Conservation (phyloP, 345 rosid genomes). For the Ailanthus altissimus region DNA sequence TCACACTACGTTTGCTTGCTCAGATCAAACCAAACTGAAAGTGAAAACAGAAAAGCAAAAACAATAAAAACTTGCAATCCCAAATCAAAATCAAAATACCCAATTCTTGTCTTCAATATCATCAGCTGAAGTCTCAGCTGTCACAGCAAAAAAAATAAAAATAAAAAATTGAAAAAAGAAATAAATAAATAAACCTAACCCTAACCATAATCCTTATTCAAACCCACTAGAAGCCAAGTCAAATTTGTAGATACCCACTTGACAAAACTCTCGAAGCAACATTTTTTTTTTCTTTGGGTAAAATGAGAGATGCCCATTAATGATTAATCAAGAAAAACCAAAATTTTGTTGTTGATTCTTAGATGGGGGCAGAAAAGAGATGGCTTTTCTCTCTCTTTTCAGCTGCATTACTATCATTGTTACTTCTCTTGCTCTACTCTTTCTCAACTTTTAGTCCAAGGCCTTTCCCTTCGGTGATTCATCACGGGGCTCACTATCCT, state of each 20-base stretch:
- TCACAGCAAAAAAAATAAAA: too few species aligned
- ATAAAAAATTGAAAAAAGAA: too few species aligned
- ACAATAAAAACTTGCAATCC: background rate
- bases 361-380: conserved; percentile 94
- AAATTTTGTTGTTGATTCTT: background rate
- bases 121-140: conserved; percentile 3
- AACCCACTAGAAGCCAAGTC: background rate
- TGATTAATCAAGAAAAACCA: conserved; percentile 39
- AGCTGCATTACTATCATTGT: conserved; percentile 63
- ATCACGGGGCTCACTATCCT: conserved; percentile 78
- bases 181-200: conserved; percentile 29
- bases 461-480: conserved; percentile 65
- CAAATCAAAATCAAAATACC: background rate
- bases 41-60: too few species aligned
- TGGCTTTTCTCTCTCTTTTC: conserved; percentile 90
- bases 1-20: background rate
- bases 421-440: conserved; percentile 73
- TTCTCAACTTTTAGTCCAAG: conserved; percentile 70
- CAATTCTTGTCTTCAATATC: background rate
- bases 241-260: background rate
- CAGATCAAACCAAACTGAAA: conserved; percentile 6
- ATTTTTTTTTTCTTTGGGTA: background rate
- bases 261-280: background rate
- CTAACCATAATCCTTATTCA: background rate
- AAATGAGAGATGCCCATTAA: conserved; percentile 29